Percentiles rank a stretch among this genome's conserved stretches.
Evolutionary conservation across 1,139 yeast species (phyloP).

Genomic region (Suhomyces yuchorum): DNA sequence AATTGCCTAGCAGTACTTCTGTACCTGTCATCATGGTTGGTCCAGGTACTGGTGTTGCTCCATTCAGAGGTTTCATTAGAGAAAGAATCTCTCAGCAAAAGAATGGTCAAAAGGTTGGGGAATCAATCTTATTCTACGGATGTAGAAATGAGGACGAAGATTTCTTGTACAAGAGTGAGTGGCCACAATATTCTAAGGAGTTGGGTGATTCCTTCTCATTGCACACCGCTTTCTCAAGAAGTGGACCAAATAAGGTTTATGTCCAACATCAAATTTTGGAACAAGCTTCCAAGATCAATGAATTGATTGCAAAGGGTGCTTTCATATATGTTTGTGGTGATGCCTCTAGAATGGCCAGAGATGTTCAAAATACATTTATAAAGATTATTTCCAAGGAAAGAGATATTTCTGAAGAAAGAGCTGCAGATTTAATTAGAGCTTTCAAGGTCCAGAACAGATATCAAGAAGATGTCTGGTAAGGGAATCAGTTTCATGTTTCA

Average conservation of each 20-base stretch:
- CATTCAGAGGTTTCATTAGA: slow-evolving; percentile 90
- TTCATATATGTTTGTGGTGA: slow-evolving; percentile 96
- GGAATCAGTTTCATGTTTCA: neutral
- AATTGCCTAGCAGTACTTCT: slow-evolving; percentile 83
- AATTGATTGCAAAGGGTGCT: slow-evolving; percentile 73
- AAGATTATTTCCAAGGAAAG: slow-evolving; percentile 64
- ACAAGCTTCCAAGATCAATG: slow-evolving; percentile 54
- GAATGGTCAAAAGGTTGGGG: slow-evolving; percentile 60
- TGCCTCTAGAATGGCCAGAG: slow-evolving; percentile 95
- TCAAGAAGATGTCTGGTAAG: slow-evolving; percentile 96
- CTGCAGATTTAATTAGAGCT: slow-evolving; percentile 75
- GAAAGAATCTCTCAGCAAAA: slow-evolving; percentile 60
- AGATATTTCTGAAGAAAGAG: slow-evolving; percentile 61
- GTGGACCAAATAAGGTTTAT: slow-evolving; percentile 68
- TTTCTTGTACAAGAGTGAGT: slow-evolving; percentile 81
- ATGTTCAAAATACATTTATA: slow-evolving; percentile 76
- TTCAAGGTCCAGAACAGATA: slow-evolving; percentile 84
- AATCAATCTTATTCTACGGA: slow-evolving; percentile 79
- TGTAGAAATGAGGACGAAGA: slow-evolving; percentile 76
- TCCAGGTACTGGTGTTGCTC: slow-evolving; percentile 99
- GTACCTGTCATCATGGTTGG: slow-evolving; percentile 92
- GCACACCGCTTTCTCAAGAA: slow-evolving; percentile 86
- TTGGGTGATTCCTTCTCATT: slow-evolving; percentile 71
- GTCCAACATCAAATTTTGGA: slow-evolving; percentile 82
- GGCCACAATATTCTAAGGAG: slow-evolving; percentile 68